phyloP scores from a whole-genome alignment of 345 rosid species.

The Cardamine occulta region DNA sequence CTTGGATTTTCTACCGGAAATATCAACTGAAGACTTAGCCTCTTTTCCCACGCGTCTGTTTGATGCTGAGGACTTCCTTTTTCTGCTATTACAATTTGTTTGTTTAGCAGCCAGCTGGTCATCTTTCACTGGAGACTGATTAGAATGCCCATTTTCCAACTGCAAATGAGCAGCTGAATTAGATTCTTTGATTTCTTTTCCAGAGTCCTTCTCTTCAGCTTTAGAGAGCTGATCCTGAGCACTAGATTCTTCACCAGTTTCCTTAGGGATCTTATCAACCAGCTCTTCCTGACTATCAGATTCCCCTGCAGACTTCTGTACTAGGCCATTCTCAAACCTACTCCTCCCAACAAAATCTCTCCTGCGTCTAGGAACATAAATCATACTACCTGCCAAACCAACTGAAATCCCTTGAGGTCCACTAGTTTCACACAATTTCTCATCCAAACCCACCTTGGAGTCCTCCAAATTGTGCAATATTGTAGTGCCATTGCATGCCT shows the following conservation, averaged over 20 bases:
- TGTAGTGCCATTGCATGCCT: constrained; percentile 54
- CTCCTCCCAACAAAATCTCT: constrained; percentile 80
- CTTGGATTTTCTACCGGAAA: constrained; percentile 47
- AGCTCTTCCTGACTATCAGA: constrained; percentile 46
- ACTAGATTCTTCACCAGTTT: constrained; percentile 46
- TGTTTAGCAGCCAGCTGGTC: constrained; percentile 45
- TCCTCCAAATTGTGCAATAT: constrained; percentile 49
- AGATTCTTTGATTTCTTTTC: constrained; percentile 46
- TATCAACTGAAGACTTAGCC: constrained; percentile 48
- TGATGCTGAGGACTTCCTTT: constrained; percentile 52
- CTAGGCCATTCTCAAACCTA: constrained; percentile 56
- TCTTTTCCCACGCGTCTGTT: constrained; percentile 42
- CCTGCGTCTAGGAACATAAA: constrained; percentile 79
- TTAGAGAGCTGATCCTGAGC: constrained; percentile 44
- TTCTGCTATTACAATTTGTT: constrained; percentile 54
- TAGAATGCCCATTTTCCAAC: constrained; percentile 49
- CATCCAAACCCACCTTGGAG: constrained; percentile 47
- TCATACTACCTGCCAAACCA: constrained; percentile 54
- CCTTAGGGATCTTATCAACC: constrained; percentile 47
- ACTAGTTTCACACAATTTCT: constrained; percentile 45
- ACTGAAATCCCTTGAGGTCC: constrained; percentile 55
- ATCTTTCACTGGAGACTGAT: constrained; percentile 44
- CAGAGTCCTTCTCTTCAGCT: constrained; percentile 47
- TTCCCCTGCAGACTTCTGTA: constrained; percentile 47
- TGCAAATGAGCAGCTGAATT: constrained; percentile 45